A percentile compares a stretch with the other conserved stretches of the same genome.
Evolutionary conservation across 345 rosid genomes (phyloP).

Genomic region (Lepidium didymum): DNA sequence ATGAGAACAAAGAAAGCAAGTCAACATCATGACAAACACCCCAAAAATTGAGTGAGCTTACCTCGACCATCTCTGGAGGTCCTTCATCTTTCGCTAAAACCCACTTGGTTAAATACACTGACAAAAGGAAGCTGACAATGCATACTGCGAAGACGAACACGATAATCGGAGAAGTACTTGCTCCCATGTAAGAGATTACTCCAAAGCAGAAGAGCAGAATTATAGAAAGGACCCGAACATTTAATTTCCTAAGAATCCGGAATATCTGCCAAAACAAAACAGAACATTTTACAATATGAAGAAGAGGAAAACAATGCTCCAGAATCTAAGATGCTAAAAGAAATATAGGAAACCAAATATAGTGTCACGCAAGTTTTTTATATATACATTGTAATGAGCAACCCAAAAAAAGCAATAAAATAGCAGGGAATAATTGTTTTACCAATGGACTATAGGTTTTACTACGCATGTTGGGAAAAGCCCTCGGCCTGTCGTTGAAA

Average conservation of each 20-base stretch:
- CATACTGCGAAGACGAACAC: conserved; percentile 88
- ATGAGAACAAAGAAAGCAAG: background rate
- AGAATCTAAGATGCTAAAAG: background rate
- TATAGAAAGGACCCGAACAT: conserved; percentile 69
- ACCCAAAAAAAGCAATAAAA: background rate
- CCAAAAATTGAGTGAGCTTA: conserved; percentile 22
- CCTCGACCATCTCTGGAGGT: conserved; percentile 96
- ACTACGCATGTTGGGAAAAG: conserved; percentile 81
- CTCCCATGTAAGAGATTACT: conserved; percentile 77
- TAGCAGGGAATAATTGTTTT: background rate
- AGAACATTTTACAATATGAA: background rate
- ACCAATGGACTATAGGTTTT: conserved; percentile 77
- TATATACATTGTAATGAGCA: background rate
- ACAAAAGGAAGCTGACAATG: conserved; percentile 68
- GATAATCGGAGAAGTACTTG: conserved; percentile 82
- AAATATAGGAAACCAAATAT: background rate
- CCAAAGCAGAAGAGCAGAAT: conserved; percentile 66
- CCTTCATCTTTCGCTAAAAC: conserved; percentile 98
- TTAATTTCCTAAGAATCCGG: conserved; percentile 68
- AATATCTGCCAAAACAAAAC: conserved; percentile 52
- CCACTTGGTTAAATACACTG: conserved; percentile 86
- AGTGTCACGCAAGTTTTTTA: background rate
- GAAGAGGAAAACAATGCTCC: background rate
- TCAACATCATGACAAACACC: background rate
- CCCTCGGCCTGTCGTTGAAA: conserved; percentile 73